Evolutionary conservation across 495 filamentous ascomycete genomes (phyloP).

Genomic region (Tuber umbilicatum): DNA sequence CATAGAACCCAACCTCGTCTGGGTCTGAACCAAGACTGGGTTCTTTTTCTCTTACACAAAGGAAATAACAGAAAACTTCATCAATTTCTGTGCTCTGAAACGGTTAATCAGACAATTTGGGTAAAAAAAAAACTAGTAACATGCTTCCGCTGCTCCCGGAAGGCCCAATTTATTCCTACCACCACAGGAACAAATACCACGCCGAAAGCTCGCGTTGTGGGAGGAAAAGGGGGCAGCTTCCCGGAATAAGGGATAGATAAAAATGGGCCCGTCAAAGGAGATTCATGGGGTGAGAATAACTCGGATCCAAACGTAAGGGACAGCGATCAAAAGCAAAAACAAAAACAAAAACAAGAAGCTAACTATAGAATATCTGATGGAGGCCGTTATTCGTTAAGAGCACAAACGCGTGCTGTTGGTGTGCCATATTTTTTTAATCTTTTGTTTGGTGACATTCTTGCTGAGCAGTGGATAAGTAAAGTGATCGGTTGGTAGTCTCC

Average conservation of each 20-base stretch:
- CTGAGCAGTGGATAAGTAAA: neutral
- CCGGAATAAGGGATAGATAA: neutral
- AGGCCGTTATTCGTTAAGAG: neutral
- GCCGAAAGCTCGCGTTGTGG: neutral
- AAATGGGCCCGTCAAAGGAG: neutral
- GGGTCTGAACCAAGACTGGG: neutral
- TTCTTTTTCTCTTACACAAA: neutral
- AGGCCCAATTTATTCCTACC: neutral
- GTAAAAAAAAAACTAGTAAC: neutral
- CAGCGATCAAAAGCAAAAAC: neutral
- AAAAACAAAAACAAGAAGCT: neutral
- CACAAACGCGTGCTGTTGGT: neutral
- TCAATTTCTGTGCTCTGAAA: neutral
- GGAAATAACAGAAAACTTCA: neutral
- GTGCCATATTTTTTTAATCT: neutral
- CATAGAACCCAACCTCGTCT: neutral
- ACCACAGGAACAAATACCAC: neutral
- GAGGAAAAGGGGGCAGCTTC: neutral
- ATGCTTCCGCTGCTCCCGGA: neutral
- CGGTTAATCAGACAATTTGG: neutral
- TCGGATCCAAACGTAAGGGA: neutral
- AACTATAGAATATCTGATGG: neutral
- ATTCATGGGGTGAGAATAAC: neutral
- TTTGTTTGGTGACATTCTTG: neutral
- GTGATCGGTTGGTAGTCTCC: neutral